phyloP scores from a whole-genome alignment of 2,329 filamentous ascomycete genomes.

The Cladosporium sp. region DNA sequence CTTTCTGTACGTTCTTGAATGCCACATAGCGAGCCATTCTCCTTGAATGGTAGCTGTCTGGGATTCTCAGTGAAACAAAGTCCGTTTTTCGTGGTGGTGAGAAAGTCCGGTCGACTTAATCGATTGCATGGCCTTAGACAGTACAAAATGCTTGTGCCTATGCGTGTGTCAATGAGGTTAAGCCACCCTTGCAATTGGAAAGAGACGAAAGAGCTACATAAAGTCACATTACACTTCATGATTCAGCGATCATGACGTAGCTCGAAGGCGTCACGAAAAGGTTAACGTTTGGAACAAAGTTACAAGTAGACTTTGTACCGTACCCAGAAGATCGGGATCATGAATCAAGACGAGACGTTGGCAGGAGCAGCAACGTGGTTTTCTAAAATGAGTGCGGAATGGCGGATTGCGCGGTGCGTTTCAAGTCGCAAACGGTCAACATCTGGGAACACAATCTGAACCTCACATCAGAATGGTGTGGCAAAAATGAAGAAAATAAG shows the following conservation, averaged over 20 bases:
- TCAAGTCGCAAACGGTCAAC: not conserved
- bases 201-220: not conserved
- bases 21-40: too few relatives aligned
- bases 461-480: not conserved
- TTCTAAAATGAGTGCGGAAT: not conserved
- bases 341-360: not conserved
- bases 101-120: too few relatives aligned
- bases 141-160: too few relatives aligned
- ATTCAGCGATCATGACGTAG: constrained; percentile 1
- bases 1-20: too few relatives aligned
- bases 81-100: too few relatives aligned
- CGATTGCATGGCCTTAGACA: too few relatives aligned
- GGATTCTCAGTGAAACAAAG: too few relatives aligned
- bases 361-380: not conserved
- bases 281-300: not conserved
- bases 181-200: not conserved
- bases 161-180: not conserved
- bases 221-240: not conserved
- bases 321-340: not conserved
- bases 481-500: too few relatives aligned
- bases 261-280: not conserved
- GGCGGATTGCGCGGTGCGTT: not conserved
- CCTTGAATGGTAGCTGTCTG: too few relatives aligned
- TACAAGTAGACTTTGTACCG: not conserved
- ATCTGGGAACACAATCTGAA: not conserved